phyloP scores from a whole-genome alignment of 352 stramenopile genomes.

The Phytophthora sojae region DNA sequence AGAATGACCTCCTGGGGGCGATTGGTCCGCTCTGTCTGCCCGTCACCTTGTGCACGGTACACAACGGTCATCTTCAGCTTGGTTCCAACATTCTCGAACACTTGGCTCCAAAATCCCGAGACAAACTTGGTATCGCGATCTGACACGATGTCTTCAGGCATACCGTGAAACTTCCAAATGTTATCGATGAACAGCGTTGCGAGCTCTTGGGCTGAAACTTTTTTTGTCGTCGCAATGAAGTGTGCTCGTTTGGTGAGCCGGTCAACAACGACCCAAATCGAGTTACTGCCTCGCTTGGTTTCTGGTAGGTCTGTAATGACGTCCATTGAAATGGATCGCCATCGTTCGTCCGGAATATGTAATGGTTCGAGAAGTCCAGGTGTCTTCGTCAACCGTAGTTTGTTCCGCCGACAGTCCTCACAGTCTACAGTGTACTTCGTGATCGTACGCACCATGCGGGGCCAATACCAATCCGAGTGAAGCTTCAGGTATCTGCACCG shows the following conservation, averaged over 20 bases:
- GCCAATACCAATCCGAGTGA: too few species aligned
- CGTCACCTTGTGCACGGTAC: background rate
- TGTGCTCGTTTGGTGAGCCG: slow-evolving; percentile 7
- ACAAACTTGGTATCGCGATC: background rate
- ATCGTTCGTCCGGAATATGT: slow-evolving; percentile 19
- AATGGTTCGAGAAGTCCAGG: slow-evolving; percentile 6
- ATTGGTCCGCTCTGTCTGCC: background rate
- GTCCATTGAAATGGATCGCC: slow-evolving; percentile 18
- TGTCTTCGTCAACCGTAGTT: background rate
- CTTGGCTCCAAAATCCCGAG: slow-evolving; percentile 8
- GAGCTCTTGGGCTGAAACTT: background rate
- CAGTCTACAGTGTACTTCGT: too few species aligned
- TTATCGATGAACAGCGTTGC: slow-evolving; percentile 11
- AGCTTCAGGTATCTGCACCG: too few species aligned
- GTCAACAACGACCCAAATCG: too few species aligned
- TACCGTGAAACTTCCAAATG: slow-evolving; percentile 6
- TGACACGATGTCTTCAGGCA: slow-evolving; percentile 5
- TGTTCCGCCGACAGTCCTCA: too few species aligned
- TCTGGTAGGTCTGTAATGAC: slow-evolving; percentile 17
- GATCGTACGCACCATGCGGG: too few species aligned
- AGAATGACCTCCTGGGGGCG: background rate
- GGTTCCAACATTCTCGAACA: too few species aligned
- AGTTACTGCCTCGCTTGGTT: slow-evolving; percentile 3
- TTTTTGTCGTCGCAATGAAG: slow-evolving; percentile 15
- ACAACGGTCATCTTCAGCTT: background rate